Percentiles rank a stretch among this genome's conserved stretches.
Conservation (phyloP, 2,329 filamentous ascomycete species). For the Escovopsis sp. region DNA sequence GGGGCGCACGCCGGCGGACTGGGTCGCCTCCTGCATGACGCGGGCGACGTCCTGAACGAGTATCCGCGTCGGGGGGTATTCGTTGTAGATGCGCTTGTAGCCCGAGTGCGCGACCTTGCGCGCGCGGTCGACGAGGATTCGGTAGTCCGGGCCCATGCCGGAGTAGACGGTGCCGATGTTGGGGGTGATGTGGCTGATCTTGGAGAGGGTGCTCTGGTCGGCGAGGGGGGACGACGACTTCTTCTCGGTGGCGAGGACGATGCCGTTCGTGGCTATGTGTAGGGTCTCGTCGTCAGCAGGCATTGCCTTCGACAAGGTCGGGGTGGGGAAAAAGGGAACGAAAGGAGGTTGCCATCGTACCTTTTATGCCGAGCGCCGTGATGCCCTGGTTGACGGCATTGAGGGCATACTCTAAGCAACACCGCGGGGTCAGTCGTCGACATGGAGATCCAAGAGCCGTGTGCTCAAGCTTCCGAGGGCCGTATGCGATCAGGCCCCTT, state of each 20-base stretch:
- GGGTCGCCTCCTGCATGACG: slow-evolving; percentile 97
- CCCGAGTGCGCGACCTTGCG: slow-evolving; percentile 95
- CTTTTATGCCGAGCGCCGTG: slow-evolving; percentile 96
- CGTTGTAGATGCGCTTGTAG: slow-evolving; percentile 99
- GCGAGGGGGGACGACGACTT: slow-evolving; percentile 96
- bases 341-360: slow-evolving; percentile 28
- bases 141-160: slow-evolving; percentile 97
- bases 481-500: background rate
- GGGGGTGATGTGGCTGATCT: slow-evolving; percentile 94
- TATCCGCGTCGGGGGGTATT: slow-evolving; percentile 98
- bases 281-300: background rate
- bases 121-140: slow-evolving; percentile 91
- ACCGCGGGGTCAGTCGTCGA: slow-evolving; percentile 3
- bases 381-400: slow-evolving; percentile 99
- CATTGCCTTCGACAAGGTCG: too few relatives aligned
- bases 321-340: too few relatives aligned
- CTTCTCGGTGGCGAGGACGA: slow-evolving; percentile 97
- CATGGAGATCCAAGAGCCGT: too few relatives aligned
- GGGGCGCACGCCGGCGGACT: slow-evolving; percentile 90
- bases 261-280: slow-evolving; percentile 79
- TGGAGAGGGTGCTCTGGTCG: slow-evolving; percentile 86
- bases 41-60: slow-evolving; percentile 94
- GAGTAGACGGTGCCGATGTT: slow-evolving; percentile 99
- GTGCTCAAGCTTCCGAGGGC: background rate
- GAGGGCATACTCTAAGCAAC: slow-evolving; percentile 74